These are phyloP conservation scores for Blastomyces silverae DNA, from an alignment of 2,329 filamentous ascomycete genomes.

Conservation along the genomic window DNA sequence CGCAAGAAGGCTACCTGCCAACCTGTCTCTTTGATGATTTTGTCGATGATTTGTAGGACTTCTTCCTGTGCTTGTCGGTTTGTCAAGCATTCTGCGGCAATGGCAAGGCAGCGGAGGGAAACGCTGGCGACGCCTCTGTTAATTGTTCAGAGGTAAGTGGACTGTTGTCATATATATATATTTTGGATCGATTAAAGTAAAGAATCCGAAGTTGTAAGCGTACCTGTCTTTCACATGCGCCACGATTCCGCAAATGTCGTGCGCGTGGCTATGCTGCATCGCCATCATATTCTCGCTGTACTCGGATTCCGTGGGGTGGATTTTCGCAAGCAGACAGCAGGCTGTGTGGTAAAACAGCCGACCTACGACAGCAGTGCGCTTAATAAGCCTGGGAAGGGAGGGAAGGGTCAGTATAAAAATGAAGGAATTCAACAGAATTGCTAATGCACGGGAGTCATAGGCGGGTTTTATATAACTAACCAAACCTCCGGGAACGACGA, in stretches of 20 bases:
- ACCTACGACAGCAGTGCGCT: conserved; percentile 71
- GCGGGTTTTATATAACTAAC: conserved; percentile 43
- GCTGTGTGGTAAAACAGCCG: conserved; percentile 85
- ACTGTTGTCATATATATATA: not conserved
- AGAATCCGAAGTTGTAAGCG: conserved; percentile 20
- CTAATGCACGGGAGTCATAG: not conserved
- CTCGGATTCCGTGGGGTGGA: conserved; percentile 61
- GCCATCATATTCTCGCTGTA: conserved; percentile 60
- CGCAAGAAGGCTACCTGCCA: conserved; percentile 71
- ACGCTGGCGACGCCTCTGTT: conserved; percentile 64
- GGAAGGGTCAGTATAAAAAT: not conserved
- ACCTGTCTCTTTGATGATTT: conserved; percentile 67
- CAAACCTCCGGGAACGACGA: conserved; percentile 83
- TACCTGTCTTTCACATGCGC: conserved; percentile 72
- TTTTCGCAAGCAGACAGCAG: conserved; percentile 71
- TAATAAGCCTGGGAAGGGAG: conserved; percentile 59
- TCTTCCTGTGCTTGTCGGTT: conserved; percentile 69
- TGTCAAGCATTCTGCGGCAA: conserved; percentile 67
- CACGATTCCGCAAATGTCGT: conserved; percentile 82
- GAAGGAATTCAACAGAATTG: not conserved
- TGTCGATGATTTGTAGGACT: conserved; percentile 67
- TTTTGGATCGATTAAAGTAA: not conserved
- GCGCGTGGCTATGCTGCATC: conserved; percentile 66
- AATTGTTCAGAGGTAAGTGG: not conserved
- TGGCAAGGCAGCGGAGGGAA: conserved; percentile 69